Evolutionary conservation across 2,329 filamentous ascomycete species (phyloP), one percentile per base, ranked within the genome.

Genomic region (Tolypocladium nubicola): DNA sequence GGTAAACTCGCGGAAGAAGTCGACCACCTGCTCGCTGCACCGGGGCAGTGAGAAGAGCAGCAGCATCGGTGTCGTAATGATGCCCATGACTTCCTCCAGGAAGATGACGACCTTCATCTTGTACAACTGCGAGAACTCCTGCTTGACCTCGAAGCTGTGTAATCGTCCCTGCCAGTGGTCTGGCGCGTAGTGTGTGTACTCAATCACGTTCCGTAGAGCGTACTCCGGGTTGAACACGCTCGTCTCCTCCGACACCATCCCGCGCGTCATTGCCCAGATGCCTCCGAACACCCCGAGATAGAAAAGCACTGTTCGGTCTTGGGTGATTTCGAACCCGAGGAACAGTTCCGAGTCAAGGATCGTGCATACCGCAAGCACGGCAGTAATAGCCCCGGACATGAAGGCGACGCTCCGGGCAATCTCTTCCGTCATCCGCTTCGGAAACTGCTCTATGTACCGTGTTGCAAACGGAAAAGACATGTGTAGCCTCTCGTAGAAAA

Each of bases 1-100:
- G 0, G 94, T 97, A 64, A 97, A 97, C 69, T 99, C 94, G 43
- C 94, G 86, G 76, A 99, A 97, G 73, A 99, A 99, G 73, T 99
- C 94, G 58, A 97, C 87, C 61, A 99, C 87, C 59, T 92, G 89
- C 63, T 97, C 93, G 68, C 89, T 93, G 70, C 89, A 95, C 64
- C 86, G 88, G 0, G 92, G 90, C 39, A 97, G 79, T 60, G 89
- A 92, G 67, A 89, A 87, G 74, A 92, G 88, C 14, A 99, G 81
- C 47, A 99, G 82, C 65, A 96, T 86, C 0, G 94, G 94, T 0
- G 93, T 96, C 58, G 96, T 87, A 56, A 97, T 82, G 69, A 99
- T 95, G 66, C 92, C 93, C 59, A 97, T 73, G 5, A 97, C 85
- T 67, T 99, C 94, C 70, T 97, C 91, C 2, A 96, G 68, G 66